Percentiles rank a stretch among this genome's conserved stretches.
Conservation (phyloP, 1,284 basidiomycete genomes). For the Puccinia coronata region DNA sequence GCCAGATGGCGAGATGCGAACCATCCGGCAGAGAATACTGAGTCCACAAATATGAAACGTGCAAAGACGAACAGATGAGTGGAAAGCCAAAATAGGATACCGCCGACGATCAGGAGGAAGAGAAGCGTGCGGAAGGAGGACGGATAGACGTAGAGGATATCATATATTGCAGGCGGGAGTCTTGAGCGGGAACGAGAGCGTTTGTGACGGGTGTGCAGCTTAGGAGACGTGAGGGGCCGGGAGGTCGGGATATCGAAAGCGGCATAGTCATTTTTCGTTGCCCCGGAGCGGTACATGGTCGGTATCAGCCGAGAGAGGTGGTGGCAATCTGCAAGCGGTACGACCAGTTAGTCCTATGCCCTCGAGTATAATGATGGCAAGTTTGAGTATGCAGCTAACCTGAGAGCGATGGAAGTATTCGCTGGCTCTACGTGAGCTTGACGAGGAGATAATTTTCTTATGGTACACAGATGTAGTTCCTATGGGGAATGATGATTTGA, state of each 20-base stretch:
- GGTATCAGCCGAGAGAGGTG: neutral
- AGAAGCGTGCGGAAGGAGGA: constrained; percentile 42
- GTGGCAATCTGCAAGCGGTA: neutral
- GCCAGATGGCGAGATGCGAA: constrained; percentile 39
- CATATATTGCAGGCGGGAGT: constrained; percentile 38
- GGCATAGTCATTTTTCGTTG: constrained; percentile 13
- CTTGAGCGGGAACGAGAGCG: constrained; percentile 41
- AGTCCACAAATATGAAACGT: constrained; percentile 39
- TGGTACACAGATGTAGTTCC: neutral
- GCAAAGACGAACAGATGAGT: constrained; percentile 40
- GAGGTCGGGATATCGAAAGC: constrained; percentile 30
- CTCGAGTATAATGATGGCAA: neutral
- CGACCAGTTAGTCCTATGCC: neutral
- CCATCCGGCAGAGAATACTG: constrained; percentile 37
- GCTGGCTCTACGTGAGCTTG: neutral
- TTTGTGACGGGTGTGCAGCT: constrained; percentile 35
- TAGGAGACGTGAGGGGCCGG: constrained; percentile 24
- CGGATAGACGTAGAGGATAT: constrained; percentile 48
- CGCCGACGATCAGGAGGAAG: constrained; percentile 18
- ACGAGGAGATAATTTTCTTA: neutral
- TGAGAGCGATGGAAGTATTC: neutral
- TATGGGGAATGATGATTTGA: neutral
- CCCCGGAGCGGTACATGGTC: constrained; percentile 29
- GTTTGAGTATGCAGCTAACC: constrained; percentile 2
- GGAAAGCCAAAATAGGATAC: constrained; percentile 39